Base-by-base conservation (phyloP, 208 protist species). In the Cochliopodium minus region DNA sequence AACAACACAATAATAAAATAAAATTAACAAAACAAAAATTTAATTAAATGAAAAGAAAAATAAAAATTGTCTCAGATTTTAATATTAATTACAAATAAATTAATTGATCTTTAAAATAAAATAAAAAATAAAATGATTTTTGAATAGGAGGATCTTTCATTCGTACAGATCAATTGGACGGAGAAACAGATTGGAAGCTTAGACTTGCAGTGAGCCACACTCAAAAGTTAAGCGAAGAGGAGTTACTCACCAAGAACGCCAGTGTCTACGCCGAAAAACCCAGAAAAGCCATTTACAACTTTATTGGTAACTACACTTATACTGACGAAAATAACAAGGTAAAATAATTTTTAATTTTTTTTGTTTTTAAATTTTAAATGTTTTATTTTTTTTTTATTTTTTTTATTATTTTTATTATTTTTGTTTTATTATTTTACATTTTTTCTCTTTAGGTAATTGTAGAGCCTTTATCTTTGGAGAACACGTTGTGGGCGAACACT, bases 151-250 rank as follows among this genome's bases (percentile, higher is more conserved):
- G 84, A 0, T 87, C 72, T 46, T 98, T 96, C 62, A 79, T 99
- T 22, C 81, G 91, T 57, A 97, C 93, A 0, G 92, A 97, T 65
- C 91, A 98, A 70, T 73, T 99, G 0, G 94, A 99, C 67, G 94
- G 95, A 20, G 94, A 98, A 66, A 97, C 91, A 4, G 92, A 98
- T 70, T 97, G 91, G 91, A 98, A 98, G 67, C 62, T 92, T 7
- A 60, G 86, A 57, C 36, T 62, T 39, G 68, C 78, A 0, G 58
- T 81, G 4, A n/a, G 40, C 5, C 49, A 57, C 13, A 71, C 46
- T 28, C 77, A 83, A 60, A 65, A 65, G 26, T 55, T 78, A 7
- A 23, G 26, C 0, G 43, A 15, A 4, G 58, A 78, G 20, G 54
- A 57, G 25, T 35, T 66, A 26, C 35, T 71, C n/a, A 25, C 9